Evolutionary conservation across 2,329 filamentous ascomycete species (phyloP), one percentile per base, ranked within the genome.

Genomic region (Cladophialophora chaetospira): DNA sequence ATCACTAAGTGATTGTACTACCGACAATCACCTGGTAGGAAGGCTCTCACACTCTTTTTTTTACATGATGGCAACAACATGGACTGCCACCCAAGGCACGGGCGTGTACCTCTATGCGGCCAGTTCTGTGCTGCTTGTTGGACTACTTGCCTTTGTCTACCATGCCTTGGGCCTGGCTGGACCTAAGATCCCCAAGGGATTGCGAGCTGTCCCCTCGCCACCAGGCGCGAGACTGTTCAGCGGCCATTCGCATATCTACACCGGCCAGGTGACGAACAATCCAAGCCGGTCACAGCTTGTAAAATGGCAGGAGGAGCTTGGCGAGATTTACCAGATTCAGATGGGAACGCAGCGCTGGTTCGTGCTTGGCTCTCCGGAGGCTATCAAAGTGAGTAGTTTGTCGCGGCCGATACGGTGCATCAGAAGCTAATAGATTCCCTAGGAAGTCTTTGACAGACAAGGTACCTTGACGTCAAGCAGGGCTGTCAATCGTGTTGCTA

Each of bases 221-320:
- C 31, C 52, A 5, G 52, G 52, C n/a, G 52, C 52, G 17, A 28
- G 52, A 21, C 44, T 43, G 6, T 49, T 55, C 43, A 35, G 11
- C 31, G 52, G 52, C 25, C 52, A 55, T 49, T 48, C 52, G 0
- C 52, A 55, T 26, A 48, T 55, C 52, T 55, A 43, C 10, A 29
- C 9, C 15, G 52, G 52, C 44, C 21, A 48, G 15, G 52, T 35
- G 17, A 49, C 33, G 8, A 48, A 23, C 52, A 55, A 55, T 29
- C 52, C 52, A 2, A 55, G 43, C 33, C 43, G 49, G 44, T 42
- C 52, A 23, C 57, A 62, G 23, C 55, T 62, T 4, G 47, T 49
- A 8, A 60, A 55, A 55, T 62, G 60, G 60, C 57, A 57, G 1
- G 40, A 58, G n/a, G 53, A 62, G 47, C 46, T 50, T 21, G 60